A percentile compares a stretch with the other conserved stretches of the same genome.
Evolutionary conservation across 495 filamentous ascomycete genomes (phyloP).

Genomic region (Penicillium antarcticum): DNA sequence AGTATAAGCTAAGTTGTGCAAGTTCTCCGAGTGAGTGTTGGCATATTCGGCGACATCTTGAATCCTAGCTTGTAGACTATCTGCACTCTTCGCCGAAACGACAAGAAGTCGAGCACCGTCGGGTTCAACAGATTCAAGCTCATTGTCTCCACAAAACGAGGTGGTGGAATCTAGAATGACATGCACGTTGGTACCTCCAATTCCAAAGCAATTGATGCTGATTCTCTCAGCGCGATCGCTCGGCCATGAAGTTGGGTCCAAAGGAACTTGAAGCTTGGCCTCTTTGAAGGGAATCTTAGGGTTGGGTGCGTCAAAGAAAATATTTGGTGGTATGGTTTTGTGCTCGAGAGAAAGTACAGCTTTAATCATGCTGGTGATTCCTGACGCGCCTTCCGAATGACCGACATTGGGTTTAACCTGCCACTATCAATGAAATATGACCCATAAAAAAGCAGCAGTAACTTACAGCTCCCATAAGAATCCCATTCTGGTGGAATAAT

Average conservation of each 20-base stretch:
- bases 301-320: slow-evolving; percentile 28
- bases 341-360: slow-evolving; percentile 61
- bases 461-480: slow-evolving; percentile 18
- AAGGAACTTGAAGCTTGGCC: slow-evolving; percentile 20
- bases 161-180: no score
- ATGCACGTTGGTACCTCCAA: slow-evolving; percentile 1
- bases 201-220: slow-evolving; percentile 5
- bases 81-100: no score
- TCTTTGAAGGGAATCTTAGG: slow-evolving; percentile 27
- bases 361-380: slow-evolving; percentile 71
- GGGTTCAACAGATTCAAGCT: no score
- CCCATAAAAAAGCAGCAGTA: no score
- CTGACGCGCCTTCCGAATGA: slow-evolving; percentile 77
- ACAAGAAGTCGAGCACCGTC: no score
- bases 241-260: slow-evolving; percentile 28
- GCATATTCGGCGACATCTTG: no score
- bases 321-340: slow-evolving; percentile 31
- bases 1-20: no score
- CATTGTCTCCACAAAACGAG: no score
- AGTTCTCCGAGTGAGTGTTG: no score
- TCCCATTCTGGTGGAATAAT: slow-evolving; percentile 11
- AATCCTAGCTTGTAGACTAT: no score
- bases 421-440: background rate
- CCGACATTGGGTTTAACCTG: slow-evolving; percentile 76
- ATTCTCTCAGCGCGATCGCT: slow-evolving; percentile 12